Percentiles rank a stretch among this genome's conserved stretches.
phyloP scores from a whole-genome alignment of 2,329 filamentous ascomycete genomes.

The Colletotrichum liriopes region DNA sequence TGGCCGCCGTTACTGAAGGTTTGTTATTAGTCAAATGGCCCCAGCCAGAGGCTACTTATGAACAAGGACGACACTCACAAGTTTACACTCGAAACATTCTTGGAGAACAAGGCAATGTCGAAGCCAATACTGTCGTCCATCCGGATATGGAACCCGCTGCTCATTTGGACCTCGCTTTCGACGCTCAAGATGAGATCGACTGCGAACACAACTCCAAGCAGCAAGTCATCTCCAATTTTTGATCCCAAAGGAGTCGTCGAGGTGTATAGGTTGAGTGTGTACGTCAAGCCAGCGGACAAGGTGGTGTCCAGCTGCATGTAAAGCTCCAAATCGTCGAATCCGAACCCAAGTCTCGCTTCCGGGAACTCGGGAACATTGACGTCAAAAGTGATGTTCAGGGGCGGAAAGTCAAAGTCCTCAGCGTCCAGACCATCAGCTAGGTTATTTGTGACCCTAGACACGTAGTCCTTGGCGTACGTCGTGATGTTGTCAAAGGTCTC shows the following conservation, averaged over 20 bases:
- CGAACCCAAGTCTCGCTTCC: slow-evolving; percentile 59
- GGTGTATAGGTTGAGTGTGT: slow-evolving; percentile 65
- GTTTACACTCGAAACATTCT: slow-evolving; percentile 62
- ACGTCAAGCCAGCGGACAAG: slow-evolving; percentile 59
- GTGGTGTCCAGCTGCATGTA: slow-evolving; percentile 64
- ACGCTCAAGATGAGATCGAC: slow-evolving; percentile 68
- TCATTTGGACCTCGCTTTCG: slow-evolving; percentile 64
- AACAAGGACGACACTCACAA: slow-evolving; percentile 59
- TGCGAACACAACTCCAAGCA: slow-evolving; percentile 62
- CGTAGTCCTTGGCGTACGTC: slow-evolving; percentile 52
- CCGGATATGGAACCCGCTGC: slow-evolving; percentile 69
- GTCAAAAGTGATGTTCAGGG: slow-evolving; percentile 60
- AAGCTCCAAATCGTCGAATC: slow-evolving; percentile 67
- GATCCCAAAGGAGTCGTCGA: slow-evolving; percentile 63
- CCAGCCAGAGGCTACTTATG: not conserved
- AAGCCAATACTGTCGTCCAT: slow-evolving; percentile 66
- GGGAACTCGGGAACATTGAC: slow-evolving; percentile 61
- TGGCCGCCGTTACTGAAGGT: slow-evolving; percentile 62
- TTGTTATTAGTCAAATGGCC: not conserved
- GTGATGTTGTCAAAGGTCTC: slow-evolving; percentile 54
- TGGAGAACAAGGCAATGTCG: slow-evolving; percentile 65
- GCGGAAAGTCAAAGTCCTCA: slow-evolving; percentile 53
- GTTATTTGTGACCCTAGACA: slow-evolving; percentile 50
- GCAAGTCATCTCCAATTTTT: slow-evolving; percentile 54
- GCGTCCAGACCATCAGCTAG: slow-evolving; percentile 49